Evolutionary conservation across 2,329 filamentous ascomycete species (phyloP), one percentile per base, ranked within the genome.

Genomic region (Fusarium avenaceum): DNA sequence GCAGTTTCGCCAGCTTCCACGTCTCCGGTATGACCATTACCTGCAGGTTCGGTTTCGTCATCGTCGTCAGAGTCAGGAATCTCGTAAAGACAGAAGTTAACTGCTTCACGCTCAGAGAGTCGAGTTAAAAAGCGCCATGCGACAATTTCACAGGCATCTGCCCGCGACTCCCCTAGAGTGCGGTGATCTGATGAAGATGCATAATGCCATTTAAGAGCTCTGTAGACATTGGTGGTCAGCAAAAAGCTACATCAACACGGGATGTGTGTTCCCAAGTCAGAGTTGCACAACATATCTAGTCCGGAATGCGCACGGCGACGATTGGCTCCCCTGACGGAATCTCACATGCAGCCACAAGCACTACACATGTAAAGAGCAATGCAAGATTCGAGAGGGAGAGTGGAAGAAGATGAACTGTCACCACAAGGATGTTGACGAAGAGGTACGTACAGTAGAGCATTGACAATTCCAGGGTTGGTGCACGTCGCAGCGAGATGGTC

Each of bases 141-240:
- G 15, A 93, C 90, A 64, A 93, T 91, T 80, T 95, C 92, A 74
- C 92, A 94, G 28, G 90, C 91, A 74, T 88, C 87, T 20, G 90
- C 90, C 54, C 92, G 85, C 15, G 90, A 87, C 58, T 91, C 86
- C 58, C 89, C 87, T 32, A 94, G 80, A 6, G 89, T 88, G 61
- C 87, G 87, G 59, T 91, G 83, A 65, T 91, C 90, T 33, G 84
- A 81, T 14, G 87, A 84, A 24, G 86, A 81, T 63, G 90, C 82
- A 72, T 89, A 95, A 74, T 94, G 91, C 83, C 90, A 92, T 75
- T 91, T 92, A 30, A 94, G 81, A 2, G 90, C 91, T 48, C 91
- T 93, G 57, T 15, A 20, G 14, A 13, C 26, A n/a, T 44, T n/a
- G 40, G 55, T 71, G 20, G 72, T 54, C 22, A 30, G 33, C n/a